Evolutionary conservation across 1,284 basidiomycete species (phyloP).

Genomic region (Rhizoctonia solani): DNA sequence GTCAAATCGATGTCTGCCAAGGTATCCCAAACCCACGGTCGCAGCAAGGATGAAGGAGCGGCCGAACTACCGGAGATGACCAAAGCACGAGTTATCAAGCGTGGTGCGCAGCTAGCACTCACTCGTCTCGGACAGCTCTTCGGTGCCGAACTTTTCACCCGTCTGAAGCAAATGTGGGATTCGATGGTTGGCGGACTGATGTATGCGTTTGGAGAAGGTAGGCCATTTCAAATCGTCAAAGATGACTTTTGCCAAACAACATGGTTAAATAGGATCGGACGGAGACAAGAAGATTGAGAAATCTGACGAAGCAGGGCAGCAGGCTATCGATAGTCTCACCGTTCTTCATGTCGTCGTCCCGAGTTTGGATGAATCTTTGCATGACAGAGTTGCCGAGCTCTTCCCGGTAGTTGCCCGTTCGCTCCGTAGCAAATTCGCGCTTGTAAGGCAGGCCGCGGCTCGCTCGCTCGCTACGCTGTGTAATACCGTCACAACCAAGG

Average conservation of each 20-base stretch:
- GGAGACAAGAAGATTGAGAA: slow-evolving; percentile 59
- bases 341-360: slow-evolving; percentile 84
- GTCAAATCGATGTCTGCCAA: slow-evolving; percentile 55
- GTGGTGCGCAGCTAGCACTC: slow-evolving; percentile 88
- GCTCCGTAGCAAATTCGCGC: slow-evolving; percentile 82
- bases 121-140: slow-evolving; percentile 78
- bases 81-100: slow-evolving; percentile 54
- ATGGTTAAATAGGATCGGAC: slow-evolving; percentile 53
- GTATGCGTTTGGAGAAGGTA: slow-evolving; percentile 67
- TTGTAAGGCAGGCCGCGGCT: slow-evolving; percentile 87
- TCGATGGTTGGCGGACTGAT: slow-evolving; percentile 83
- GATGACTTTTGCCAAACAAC: neutral
- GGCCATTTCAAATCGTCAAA: slow-evolving; percentile 40
- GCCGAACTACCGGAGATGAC: slow-evolving; percentile 53
- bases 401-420: slow-evolving; percentile 79
- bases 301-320: slow-evolving; percentile 71
- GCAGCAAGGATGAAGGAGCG: slow-evolving; percentile 57
- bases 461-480: slow-evolving; percentile 88
- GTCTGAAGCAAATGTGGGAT: slow-evolving; percentile 92
- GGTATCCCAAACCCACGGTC: slow-evolving; percentile 46
- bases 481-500: slow-evolving; percentile 79
- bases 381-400: slow-evolving; percentile 68
- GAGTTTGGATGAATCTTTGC: slow-evolving; percentile 72
- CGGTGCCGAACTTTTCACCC: slow-evolving; percentile 70
- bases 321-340: slow-evolving; percentile 91